A percentile compares a stretch with the other conserved stretches of the same genome.
These are phyloP conservation scores for Rosellinia necatrix DNA, from an alignment of 2,329 filamentous ascomycete genomes.

Conservation along the genomic window DNA sequence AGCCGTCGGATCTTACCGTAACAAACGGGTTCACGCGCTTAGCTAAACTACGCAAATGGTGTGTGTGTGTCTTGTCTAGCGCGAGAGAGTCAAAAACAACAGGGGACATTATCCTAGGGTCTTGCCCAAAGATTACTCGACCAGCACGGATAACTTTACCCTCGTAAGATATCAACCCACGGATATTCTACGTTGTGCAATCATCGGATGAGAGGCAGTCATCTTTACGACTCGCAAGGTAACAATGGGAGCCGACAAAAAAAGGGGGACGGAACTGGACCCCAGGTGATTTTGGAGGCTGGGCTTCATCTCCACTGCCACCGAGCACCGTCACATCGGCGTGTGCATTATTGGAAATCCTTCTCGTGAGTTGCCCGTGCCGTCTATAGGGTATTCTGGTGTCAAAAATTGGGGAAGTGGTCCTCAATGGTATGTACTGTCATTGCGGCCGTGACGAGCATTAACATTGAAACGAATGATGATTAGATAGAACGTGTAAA, in stretches of 20 bases:
- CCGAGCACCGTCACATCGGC: constrained; percentile 17
- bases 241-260: background rate
- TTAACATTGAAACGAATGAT: background rate
- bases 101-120: too few relatives aligned
- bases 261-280: constrained; percentile 11
- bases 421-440: too few relatives aligned
- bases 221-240: background rate
- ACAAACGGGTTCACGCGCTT: background rate
- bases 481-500: background rate
- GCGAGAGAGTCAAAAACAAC: too few relatives aligned
- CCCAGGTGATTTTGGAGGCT: constrained; percentile 10
- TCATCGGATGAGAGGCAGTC: background rate
- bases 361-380: constrained; percentile 4
- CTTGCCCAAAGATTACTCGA: background rate
- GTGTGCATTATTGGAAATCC: constrained; percentile 15
- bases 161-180: constrained; percentile 10
- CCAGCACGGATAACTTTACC: background rate
- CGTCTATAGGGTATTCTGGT: too few relatives aligned
- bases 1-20: background rate
- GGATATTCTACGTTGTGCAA: constrained; percentile 20
- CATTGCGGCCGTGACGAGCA: too few relatives aligned
- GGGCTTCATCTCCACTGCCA: constrained; percentile 8
- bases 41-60: background rate
- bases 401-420: too few relatives aligned
- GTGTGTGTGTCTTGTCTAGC: too few relatives aligned